phyloP scores from a whole-genome alignment of 2,329 filamentous ascomycete genomes.

The Neonectria magnoliae region DNA sequence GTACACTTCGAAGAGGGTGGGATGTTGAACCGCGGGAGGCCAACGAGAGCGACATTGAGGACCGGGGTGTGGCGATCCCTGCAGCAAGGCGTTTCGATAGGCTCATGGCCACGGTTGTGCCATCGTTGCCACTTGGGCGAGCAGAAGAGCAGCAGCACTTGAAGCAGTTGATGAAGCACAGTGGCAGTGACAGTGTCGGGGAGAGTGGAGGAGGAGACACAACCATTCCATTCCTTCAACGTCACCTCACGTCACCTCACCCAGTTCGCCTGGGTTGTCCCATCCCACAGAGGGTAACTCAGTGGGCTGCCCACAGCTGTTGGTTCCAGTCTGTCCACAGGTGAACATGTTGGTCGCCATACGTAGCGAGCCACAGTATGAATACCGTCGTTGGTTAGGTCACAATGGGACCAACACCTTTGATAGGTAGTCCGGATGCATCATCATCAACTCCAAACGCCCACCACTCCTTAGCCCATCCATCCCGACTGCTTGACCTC shows the following conservation, averaged over 20 bases:
- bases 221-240: neutral
- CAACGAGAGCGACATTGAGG: conserved; percentile 6
- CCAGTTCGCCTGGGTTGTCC: neutral
- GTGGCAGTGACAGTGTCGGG: neutral
- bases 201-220: neutral
- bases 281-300: too few species aligned
- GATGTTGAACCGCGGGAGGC: neutral
- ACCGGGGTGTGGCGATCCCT: conserved; percentile 34
- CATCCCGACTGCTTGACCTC: neutral
- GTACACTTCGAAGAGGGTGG: conserved; percentile 1
- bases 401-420: neutral
- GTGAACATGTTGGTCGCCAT: neutral
- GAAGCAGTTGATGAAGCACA: neutral
- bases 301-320: too few species aligned
- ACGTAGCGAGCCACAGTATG: neutral
- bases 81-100: conserved; percentile 47
- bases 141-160: neutral
- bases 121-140: conserved; percentile 25
- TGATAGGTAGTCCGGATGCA: neutral
- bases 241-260: neutral
- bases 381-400: neutral
- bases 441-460: conserved; percentile 16
- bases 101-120: conserved; percentile 41
- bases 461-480: conserved; percentile 8
- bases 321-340: too few species aligned